A percentile compares a stretch with the other conserved stretches of the same genome.
phyloP scores from a whole-genome alignment of 257 asterid species.

The Verbena officinalis region DNA sequence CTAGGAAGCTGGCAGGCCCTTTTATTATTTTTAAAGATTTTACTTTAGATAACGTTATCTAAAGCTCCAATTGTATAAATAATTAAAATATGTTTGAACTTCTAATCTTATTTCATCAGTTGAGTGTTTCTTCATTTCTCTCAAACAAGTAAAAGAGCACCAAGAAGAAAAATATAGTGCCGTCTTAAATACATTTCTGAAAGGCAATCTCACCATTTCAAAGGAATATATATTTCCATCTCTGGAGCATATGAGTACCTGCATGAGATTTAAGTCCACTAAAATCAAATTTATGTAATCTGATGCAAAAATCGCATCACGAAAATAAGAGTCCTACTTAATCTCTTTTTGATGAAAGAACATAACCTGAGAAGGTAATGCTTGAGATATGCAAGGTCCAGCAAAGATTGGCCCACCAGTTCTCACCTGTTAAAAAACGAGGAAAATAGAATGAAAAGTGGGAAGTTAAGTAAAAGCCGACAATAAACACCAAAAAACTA shows the following conservation, averaged over 20 bases:
- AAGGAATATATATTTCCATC: conserved; percentile 84
- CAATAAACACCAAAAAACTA: not conserved
- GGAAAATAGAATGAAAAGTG: not conserved
- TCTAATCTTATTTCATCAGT: too few relatives aligned
- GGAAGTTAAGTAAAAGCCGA: not conserved
- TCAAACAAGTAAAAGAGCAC: not conserved
- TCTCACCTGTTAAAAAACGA: conserved; percentile 50
- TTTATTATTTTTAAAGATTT: too few relatives aligned
- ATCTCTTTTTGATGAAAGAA: conserved; percentile 22
- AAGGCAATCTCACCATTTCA: conserved; percentile 53
- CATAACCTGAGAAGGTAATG: conserved; percentile 73
- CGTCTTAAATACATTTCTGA: not conserved
- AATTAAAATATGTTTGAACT: too few relatives aligned
- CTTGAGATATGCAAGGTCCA: conserved; percentile 75
- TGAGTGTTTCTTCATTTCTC: too few relatives aligned
- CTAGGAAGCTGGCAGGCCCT: too few relatives aligned
- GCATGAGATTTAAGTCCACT: conserved; percentile 30
- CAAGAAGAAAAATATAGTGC: not conserved
- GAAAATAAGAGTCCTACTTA: too few relatives aligned
- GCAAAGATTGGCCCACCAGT: conserved; percentile 91
- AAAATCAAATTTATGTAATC: conserved; percentile 6
- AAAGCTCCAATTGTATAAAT: too few relatives aligned
- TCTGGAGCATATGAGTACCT: conserved; percentile 86
- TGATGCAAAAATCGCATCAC: conserved; percentile 3
- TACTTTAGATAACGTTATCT: too few relatives aligned